Percentiles rank a stretch among this genome's conserved stretches.
Evolutionary conservation across 306 rosid genomes (phyloP).

Genomic region (Bauhinia variegata): DNA sequence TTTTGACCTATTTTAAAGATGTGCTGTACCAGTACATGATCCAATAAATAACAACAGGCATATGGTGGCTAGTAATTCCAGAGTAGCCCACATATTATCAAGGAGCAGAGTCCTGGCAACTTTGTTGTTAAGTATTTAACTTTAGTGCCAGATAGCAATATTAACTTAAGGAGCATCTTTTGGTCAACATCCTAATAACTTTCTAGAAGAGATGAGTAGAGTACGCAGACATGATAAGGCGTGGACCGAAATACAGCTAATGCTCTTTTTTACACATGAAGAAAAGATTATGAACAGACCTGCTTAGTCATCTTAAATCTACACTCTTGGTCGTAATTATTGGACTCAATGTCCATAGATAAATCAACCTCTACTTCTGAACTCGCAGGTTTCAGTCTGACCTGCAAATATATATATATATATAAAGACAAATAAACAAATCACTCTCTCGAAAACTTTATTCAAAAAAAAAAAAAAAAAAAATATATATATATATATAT

Average conservation of each 20-base stretch:
- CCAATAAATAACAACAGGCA: background rate
- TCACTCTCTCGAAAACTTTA: too few relatives aligned
- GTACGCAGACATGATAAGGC: background rate
- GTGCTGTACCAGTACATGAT: background rate
- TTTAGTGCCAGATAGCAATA: too few relatives aligned
- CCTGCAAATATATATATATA: conserved; percentile 53
- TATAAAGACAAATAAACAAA: too few relatives aligned
- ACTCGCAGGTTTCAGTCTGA: conserved; percentile 64
- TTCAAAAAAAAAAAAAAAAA: background rate
- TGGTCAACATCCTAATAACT: background rate
- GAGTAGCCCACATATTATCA: background rate
- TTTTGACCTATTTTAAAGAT: background rate
- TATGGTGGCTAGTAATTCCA: conserved; percentile 12
- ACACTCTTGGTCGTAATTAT: conserved; percentile 56
- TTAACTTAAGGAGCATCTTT: background rate
- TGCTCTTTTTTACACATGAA: background rate
- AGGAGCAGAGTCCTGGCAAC: background rate
- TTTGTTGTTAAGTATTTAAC: background rate
- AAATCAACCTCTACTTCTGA: conserved; percentile 74
- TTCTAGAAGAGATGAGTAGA: background rate
- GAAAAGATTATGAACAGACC: conserved; percentile 46
- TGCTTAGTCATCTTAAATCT: conserved; percentile 56
- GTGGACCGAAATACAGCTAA: background rate
- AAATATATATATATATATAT: too few relatives aligned
- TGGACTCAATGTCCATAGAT: conserved; percentile 57